Base-by-base conservation (phyloP, 768 basidiomycete genomes). In the Dioszegia aurantiaca region DNA sequence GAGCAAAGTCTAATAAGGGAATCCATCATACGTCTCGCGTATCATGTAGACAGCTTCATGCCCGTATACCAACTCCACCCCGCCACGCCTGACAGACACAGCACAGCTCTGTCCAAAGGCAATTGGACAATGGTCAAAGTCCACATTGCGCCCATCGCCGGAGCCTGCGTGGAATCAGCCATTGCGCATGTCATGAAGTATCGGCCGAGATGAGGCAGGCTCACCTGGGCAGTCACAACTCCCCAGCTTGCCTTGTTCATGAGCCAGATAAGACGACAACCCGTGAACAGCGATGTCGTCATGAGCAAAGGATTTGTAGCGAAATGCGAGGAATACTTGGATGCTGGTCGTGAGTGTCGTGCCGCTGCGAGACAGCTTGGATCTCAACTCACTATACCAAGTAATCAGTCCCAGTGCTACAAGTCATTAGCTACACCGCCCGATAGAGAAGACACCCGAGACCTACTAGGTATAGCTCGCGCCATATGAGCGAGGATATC, bases 81-180 rank as follows among this genome's bases (percentile, higher is more conserved):
- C 4, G 60, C 65, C 0, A 76, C 72, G 1, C 27, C 56, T 1
- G 47, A 21, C 12, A 76, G 39, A 2, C 64, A 62, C 19, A 73
- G 41, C 17, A 73, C 44, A 16, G 69, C 69, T 47, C 73, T 56
- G 19, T 60, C 62, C 0, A 76, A 59, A 1, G 71, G 70, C 26
- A 76, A 56, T 59, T 74, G 75, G 0, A 76, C 68, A 16, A 76
- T 70, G 9, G 75, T 65, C 27, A 76, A 53, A 31, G 74, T 72
- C 75, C 75, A 76, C 23, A 76, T 19, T 11, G 75, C 74, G 3
- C 73, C 75, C 44, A 74, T 64, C 4, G 75, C 62, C 6, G 75
- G 73, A 12, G 73, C 75, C 75, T 76, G 12, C n/a, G 12, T 12
- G 6, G 5, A 0, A 30, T 59, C 41, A 59, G 48, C n/a, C n/a